phyloP scores from a whole-genome alignment of 805 yeast species.

The Debaryomyces castellii region DNA sequence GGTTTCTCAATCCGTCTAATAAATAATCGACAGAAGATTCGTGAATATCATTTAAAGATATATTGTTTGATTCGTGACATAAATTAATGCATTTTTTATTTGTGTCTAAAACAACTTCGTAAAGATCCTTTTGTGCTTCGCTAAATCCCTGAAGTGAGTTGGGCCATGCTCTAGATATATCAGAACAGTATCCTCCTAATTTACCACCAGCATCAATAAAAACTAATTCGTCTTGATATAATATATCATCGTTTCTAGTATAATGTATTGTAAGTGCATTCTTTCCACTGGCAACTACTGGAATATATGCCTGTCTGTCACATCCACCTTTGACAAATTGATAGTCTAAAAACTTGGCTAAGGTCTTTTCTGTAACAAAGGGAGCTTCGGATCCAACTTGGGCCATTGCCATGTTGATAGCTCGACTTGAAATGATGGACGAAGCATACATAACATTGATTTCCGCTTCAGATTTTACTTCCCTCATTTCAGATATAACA shows the following conservation, averaged over 20 bases:
- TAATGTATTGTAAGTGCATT: slow-evolving; percentile 92
- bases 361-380: slow-evolving; percentile 70
- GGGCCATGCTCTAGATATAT: slow-evolving; percentile 97
- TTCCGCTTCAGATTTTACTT: slow-evolving; percentile 75
- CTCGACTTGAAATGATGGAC: slow-evolving; percentile 77
- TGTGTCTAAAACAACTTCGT: slow-evolving; percentile 83
- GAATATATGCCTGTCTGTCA: slow-evolving; percentile 85
- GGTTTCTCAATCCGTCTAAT: slow-evolving; percentile 63
- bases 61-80: slow-evolving; percentile 54
- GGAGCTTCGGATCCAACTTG: slow-evolving; percentile 41
- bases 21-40: slow-evolving; percentile 59
- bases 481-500: slow-evolving; percentile 51
- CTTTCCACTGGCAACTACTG: slow-evolving; percentile 93
- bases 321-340: slow-evolving; percentile 86
- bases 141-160: slow-evolving; percentile 67
- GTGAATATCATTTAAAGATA: slow-evolving; percentile 75
- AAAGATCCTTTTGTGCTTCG: slow-evolving; percentile 78
- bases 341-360: slow-evolving; percentile 79
- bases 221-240: slow-evolving; percentile 77
- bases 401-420: slow-evolving; percentile 80
- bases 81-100: slow-evolving; percentile 73
- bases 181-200: slow-evolving; percentile 92
- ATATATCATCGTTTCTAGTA: slow-evolving; percentile 83
- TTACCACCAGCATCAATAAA: slow-evolving; percentile 95
- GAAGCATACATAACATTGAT: slow-evolving; percentile 78